Evolutionary conservation across 257 asterid genomes (phyloP).

Genomic region (Penstemon newberryi): DNA sequence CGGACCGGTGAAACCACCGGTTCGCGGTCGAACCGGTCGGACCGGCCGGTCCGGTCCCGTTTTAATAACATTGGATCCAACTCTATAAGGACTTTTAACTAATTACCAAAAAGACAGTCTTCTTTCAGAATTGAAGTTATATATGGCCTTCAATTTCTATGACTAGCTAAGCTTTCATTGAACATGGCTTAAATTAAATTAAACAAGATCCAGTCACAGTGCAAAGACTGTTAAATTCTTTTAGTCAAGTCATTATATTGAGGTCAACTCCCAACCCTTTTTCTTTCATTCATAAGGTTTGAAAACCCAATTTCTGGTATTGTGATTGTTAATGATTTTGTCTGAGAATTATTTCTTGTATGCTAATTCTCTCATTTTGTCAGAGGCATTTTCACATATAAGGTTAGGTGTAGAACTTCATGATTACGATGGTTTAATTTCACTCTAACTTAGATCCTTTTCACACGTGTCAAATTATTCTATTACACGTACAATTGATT

Average conservation of each 20-base stretch:
- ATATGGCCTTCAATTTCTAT: not conserved
- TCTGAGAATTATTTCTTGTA: conserved; percentile 11
- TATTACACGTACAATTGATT: too few relatives aligned
- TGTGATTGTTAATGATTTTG: conserved; percentile 10
- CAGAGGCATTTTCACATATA: not conserved
- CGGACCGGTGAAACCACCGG: too few relatives aligned
- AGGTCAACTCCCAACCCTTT: not conserved
- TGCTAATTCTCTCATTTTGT: not conserved
- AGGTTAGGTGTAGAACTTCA: not conserved
- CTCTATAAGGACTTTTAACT: too few relatives aligned
- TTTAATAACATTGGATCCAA: too few relatives aligned
- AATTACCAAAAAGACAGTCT: not conserved
- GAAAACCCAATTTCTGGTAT: not conserved
- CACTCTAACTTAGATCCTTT: conserved; percentile 16
- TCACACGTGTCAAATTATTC: conserved; percentile 1
- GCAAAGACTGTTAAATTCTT: not conserved
- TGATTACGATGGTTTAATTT: not conserved
- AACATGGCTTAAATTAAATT: not conserved
- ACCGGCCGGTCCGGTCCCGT: too few relatives aligned
- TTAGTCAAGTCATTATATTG: not conserved
- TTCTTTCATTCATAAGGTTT: not conserved
- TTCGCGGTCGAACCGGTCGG: too few relatives aligned
- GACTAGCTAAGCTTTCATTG: not conserved
- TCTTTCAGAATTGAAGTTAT: not conserved
- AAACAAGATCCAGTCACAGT: not conserved